phyloP scores from a whole-genome alignment of 2,329 filamentous ascomycete genomes.

The Nannizzia gypsea region DNA sequence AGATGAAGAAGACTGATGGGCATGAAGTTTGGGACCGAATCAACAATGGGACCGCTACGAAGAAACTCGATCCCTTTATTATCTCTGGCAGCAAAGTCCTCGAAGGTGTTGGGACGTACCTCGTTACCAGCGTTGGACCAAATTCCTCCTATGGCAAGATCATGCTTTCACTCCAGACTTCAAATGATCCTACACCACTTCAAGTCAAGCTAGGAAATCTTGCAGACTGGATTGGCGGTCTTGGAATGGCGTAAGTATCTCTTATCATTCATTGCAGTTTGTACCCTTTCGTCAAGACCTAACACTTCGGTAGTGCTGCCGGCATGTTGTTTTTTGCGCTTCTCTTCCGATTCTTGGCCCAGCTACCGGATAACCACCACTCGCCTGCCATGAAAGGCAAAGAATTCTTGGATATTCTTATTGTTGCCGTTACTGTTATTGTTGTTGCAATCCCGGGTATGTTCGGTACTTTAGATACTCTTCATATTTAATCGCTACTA shows the following conservation, averaged over 20 bases:
- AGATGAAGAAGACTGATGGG: constrained; percentile 54
- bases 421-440: constrained; percentile 67
- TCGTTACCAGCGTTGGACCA: constrained; percentile 61
- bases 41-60: constrained; percentile 40
- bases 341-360: constrained; percentile 71
- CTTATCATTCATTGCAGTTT: neutral
- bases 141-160: constrained; percentile 67
- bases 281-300: constrained; percentile 3
- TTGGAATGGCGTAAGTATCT: constrained; percentile 49
- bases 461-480: constrained; percentile 7
- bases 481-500: neutral
- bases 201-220: constrained; percentile 65
- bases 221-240: constrained; percentile 65
- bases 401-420: constrained; percentile 62
- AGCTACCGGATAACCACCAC: constrained; percentile 43
- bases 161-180: constrained; percentile 59
- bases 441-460: constrained; percentile 59
- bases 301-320: constrained; percentile 38
- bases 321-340: constrained; percentile 74
- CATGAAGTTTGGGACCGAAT: constrained; percentile 48
- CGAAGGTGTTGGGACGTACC: constrained; percentile 62
- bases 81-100: constrained; percentile 72
- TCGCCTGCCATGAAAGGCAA: constrained; percentile 65
- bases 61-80: constrained; percentile 57
- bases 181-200: constrained; percentile 62